Base-by-base conservation (phyloP, 495 filamentous ascomycete genomes). In the Trichoderma erinaceum region DNA sequence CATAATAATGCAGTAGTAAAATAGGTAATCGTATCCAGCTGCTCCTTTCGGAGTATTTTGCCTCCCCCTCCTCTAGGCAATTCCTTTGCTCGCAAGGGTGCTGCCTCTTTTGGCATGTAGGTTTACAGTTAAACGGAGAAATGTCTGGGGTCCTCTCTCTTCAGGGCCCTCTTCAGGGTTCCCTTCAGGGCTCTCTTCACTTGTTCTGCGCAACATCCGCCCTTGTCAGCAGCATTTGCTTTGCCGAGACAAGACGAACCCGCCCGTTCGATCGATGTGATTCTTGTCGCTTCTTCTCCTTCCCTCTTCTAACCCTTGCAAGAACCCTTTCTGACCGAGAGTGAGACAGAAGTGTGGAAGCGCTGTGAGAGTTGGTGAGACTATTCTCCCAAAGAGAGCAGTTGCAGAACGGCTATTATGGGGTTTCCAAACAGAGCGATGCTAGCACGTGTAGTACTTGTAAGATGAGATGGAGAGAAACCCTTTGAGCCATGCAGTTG, bases 231-330 rank as follows among this genome's bases (percentile, higher is more conserved):
- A 38, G 35, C 35, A 7, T 38, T 38, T 6, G 5, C 8, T 38
- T 38, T 38, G 29, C 27, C 25, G 23, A 61, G 56, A 32, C 56
- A 25, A 35, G n/a, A 29, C 56, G 56, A 61, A 61, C 56, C 25
- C 25, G 56, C 25, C 25, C 8, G 56, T 18, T 61, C 56, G 56
- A 61, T 61, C 56, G 56, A 61, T 32, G 56, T 18, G 56, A 32
- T 32, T 61, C 25, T 61, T 32, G 23, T 61, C 56, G 56, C 56
- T 61, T 61, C 56, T 56, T 21, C n/a, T 23, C 43, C 43, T 46
- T 46, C 43, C 43, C 43, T 18, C 43, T 46, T 15, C 10, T 3
- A 25, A 32, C 56, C 23, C 56, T 61, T 61, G 56, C n/a, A 21
- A 5, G 48, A 52, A 23, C 16, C 13, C 16, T 58, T 27, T 12